These are phyloP conservation scores for Dimocarpus longan DNA, from an alignment of 345 rosid genomes.

Conservation along the genomic window DNA sequence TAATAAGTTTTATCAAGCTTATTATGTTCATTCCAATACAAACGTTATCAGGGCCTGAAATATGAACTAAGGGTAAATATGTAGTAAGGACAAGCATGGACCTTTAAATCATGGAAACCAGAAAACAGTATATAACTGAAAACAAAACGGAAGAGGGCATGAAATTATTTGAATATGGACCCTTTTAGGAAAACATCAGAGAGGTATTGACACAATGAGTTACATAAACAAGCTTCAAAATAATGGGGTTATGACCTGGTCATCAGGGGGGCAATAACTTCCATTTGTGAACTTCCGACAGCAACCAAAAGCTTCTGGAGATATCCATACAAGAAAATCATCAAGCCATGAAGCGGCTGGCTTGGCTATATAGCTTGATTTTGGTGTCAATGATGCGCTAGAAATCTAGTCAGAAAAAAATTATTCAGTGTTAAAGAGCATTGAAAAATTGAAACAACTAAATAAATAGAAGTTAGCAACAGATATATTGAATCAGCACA, in stretches of 20 bases:
- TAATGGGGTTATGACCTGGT: constrained; percentile 59
- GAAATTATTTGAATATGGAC: constrained; percentile 1
- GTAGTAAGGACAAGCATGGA: background rate
- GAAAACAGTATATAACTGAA: background rate
- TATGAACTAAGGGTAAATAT: background rate
- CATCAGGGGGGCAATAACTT: constrained; percentile 92
- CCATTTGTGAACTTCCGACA: constrained; percentile 93
- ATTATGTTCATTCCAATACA: constrained; percentile 1
- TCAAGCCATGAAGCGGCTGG: constrained; percentile 99
- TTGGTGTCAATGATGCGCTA: constrained; percentile 76
- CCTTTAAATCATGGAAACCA: constrained; percentile 2
- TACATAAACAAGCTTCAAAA: constrained; percentile 16
- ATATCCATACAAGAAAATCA: constrained; percentile 97
- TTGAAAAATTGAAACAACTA: background rate
- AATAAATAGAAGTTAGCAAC: background rate
- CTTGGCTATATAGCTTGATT: constrained; percentile 92
- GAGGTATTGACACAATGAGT: background rate
- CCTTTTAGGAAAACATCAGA: background rate
- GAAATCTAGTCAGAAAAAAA: constrained; percentile 57
- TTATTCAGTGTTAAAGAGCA: constrained; percentile 18
- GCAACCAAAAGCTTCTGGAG: constrained; percentile 99
- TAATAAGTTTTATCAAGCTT: background rate
- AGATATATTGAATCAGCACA: background rate
- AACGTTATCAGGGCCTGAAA: background rate
- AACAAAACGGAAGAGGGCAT: background rate